phyloP scores from a whole-genome alignment of 257 asterid genomes.

The Solanum chilense region DNA sequence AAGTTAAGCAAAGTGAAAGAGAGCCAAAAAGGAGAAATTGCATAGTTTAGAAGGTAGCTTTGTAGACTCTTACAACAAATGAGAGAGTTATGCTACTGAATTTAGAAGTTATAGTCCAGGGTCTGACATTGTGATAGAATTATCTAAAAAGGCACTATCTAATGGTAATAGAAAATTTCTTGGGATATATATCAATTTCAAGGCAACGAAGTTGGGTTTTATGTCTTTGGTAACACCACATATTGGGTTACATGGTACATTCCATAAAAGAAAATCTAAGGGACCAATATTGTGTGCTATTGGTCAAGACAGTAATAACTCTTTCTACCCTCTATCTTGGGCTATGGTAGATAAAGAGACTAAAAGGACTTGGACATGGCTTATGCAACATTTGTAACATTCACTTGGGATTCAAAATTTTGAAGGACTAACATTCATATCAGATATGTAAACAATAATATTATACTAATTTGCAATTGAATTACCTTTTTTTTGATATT shows the following conservation, averaged over 20 bases:
- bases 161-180: not conserved
- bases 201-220: not conserved
- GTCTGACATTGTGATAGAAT: not conserved
- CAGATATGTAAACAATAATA: no score
- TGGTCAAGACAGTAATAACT: not conserved
- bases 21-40: not conserved
- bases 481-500: no score
- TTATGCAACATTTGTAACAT: no score
- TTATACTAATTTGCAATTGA: not conserved
- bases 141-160: not conserved
- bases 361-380: not conserved
- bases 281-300: not conserved
- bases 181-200: not conserved
- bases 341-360: not conserved
- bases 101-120: not conserved
- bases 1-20: not conserved
- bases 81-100: not conserved
- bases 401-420: no score
- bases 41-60: not conserved
- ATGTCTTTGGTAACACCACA: not conserved
- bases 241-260: no score
- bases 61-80: not conserved
- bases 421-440: no score
- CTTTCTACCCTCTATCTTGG: not conserved
- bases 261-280: not conserved